phyloP scores from a whole-genome alignment of 169 alveolate species.

The Plasmodium fragile region DNA sequence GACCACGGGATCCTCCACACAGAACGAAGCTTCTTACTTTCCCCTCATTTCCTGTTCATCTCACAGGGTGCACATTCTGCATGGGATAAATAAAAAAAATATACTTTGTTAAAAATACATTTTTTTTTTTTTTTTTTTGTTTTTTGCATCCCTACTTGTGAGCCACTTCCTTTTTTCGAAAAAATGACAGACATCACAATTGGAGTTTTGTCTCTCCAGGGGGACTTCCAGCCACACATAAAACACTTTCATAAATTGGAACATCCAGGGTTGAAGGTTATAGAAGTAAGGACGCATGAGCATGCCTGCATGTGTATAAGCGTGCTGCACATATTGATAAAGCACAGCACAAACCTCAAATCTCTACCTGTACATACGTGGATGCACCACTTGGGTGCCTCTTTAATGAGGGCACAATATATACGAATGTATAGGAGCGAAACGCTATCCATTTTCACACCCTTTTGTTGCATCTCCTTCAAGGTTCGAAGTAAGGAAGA shows the following conservation, averaged over 20 bases:
- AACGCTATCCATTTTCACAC: not conserved
- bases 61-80: not conserved
- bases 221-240: conserved; percentile 61
- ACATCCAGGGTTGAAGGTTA: conserved; percentile 19
- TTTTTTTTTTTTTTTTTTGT: not conserved
- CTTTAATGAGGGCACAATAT: too few relatives aligned
- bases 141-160: not conserved
- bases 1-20: not conserved
- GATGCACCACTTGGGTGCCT: not conserved
- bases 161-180: not conserved
- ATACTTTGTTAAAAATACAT: not conserved
- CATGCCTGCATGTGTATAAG: not conserved
- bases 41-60: not conserved
- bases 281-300: conserved; percentile 11
- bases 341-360: not conserved
- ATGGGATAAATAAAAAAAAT: not conserved
- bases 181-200: conserved; percentile 46
- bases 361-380: not conserved
- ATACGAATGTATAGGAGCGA: not conserved
- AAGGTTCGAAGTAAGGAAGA: conserved; percentile 48
- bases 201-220: conserved; percentile 68
- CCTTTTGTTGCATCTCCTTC: not conserved
- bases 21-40: not conserved
- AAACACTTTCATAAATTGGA: conserved; percentile 44
- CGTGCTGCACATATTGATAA: not conserved